phyloP scores from a whole-genome alignment of 257 asterid genomes.

The Solanum dulcamara region DNA sequence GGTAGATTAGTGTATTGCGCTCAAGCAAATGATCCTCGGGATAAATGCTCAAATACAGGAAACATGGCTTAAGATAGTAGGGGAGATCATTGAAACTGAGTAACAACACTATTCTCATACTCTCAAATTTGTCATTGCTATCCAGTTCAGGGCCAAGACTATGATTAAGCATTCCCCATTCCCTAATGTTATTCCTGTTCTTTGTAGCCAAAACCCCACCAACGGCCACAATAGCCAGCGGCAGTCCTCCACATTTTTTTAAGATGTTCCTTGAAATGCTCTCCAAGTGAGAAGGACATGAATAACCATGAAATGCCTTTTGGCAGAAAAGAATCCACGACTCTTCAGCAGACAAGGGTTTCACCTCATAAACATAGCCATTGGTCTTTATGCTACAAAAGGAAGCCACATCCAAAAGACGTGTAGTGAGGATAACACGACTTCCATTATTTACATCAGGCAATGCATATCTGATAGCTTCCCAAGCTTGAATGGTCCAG shows the following conservation, averaged over 20 bases:
- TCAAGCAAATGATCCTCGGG: constrained; percentile 26
- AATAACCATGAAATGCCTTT: constrained; percentile 3
- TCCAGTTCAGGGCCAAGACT: constrained; percentile 8
- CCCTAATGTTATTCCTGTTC: not conserved
- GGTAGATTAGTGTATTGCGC: constrained; percentile 6
- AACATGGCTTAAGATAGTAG: constrained; percentile 23
- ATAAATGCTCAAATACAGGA: constrained; percentile 17
- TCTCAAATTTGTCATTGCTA: constrained; percentile 12
- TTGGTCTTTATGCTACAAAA: not conserved
- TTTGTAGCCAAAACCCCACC: constrained; percentile 16
- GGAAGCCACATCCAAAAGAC: not conserved
- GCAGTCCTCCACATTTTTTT: constrained; percentile 17
- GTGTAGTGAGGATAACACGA: constrained; percentile 21
- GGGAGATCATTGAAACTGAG: constrained; percentile 27
- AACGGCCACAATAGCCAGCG: constrained; percentile 16
- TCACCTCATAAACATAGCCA: constrained; percentile 1
- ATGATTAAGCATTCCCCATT: constrained; percentile 14
- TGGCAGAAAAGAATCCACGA: not conserved
- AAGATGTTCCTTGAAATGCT: not conserved
- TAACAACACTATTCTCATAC: constrained; percentile 13
- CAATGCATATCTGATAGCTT: constrained; percentile 10
- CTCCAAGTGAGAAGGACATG: constrained; percentile 5
- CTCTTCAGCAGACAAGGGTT: not conserved
- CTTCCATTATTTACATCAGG: constrained; percentile 13
- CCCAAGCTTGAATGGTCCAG: constrained; percentile 18